Base-by-base conservation (phyloP, 345 rosid species). In the Euphorbia tirucalli region DNA sequence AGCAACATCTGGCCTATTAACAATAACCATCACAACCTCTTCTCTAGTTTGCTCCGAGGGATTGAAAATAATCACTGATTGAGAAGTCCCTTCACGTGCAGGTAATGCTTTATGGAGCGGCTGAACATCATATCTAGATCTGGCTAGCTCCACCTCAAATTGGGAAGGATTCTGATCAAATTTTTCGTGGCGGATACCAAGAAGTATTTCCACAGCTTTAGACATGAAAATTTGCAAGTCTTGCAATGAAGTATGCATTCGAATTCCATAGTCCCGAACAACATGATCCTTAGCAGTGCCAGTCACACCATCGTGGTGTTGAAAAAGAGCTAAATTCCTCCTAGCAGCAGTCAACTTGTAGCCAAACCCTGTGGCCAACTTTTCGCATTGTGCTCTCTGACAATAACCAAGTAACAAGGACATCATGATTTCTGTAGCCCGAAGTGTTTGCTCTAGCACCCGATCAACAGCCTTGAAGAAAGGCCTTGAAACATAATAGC, bases 391-490 rank as follows among this genome's bases (percentile, higher is more conserved):
- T 66, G 85, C 55, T 76, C 93, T 79, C 78, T 92, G 96, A 83
- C 99, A 95, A 78, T 89, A 87, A 73, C 96, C 98, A 69, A 93
- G 83, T 71, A 93, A 78, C 75, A 92, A 84, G 68, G 96, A 85
- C 84, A 90, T 83, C 92, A 95, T 83, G 78, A 90, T 90, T 83
- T 95, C 99, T 0, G 98, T 73, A 22, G 97, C 91, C 75, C 96
- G 97, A 58, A 95, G 91, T 3, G 94, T 86, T 43, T 92, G 93
- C 82, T 95, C 99, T 1, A 95, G 85, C 6, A 93, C 96, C 27
- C 99, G 88, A 83, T 95, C 97, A 78, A 95, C 98, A 69, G 97
- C 98, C 87, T 95, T 95, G 75, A 95, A 95, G 76, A 95, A 92
- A 59, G 99, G 99, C 75, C 99, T 89, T 49, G 99, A 95, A 56